Conservation (phyloP, 345 rosid genomes). For the Citrus sp. region DNA sequence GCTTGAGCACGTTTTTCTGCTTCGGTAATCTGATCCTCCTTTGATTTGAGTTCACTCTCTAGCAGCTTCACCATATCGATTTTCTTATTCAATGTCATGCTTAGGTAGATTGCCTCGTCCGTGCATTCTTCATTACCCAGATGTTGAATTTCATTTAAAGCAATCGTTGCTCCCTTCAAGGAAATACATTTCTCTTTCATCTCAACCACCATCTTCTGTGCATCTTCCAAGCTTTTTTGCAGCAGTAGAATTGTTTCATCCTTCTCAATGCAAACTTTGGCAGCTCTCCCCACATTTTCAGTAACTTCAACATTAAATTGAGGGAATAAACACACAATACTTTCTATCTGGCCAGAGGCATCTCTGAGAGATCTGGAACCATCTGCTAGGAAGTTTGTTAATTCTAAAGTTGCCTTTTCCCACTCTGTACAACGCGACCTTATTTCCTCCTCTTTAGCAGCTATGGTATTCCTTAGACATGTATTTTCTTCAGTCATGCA, state of each 20-base stretch:
- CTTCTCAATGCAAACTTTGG: constrained; percentile 69
- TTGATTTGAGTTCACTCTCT: constrained; percentile 31
- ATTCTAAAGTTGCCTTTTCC: constrained; percentile 84
- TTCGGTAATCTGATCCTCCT: constrained; percentile 35
- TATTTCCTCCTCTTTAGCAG: constrained; percentile 61
- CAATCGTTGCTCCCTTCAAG: constrained; percentile 66
- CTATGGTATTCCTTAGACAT: constrained; percentile 41
- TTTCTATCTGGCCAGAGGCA: constrained; percentile 67
- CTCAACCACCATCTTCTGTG: constrained; percentile 61
- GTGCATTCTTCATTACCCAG: constrained; percentile 29
- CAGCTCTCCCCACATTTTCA: constrained; percentile 75
- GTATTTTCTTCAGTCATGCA: constrained; percentile 49
- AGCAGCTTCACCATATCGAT: constrained; percentile 34
- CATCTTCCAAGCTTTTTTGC: constrained; percentile 82
- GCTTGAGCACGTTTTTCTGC: constrained; percentile 47
- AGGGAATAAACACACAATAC: constrained; percentile 67
- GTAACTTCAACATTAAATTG: constrained; percentile 51
- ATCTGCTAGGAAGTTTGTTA: constrained; percentile 72
- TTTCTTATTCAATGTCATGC: constrained; percentile 39
- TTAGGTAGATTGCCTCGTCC: constrained; percentile 35
- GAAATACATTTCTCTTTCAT: constrained; percentile 73
- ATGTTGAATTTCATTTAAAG: constrained; percentile 51
- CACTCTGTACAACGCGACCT: constrained; percentile 51
- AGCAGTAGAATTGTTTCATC: constrained; percentile 71
- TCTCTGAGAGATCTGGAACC: constrained; percentile 84